phyloP scores from a whole-genome alignment of 2,329 filamentous ascomycete species.

The Phoma sp. region DNA sequence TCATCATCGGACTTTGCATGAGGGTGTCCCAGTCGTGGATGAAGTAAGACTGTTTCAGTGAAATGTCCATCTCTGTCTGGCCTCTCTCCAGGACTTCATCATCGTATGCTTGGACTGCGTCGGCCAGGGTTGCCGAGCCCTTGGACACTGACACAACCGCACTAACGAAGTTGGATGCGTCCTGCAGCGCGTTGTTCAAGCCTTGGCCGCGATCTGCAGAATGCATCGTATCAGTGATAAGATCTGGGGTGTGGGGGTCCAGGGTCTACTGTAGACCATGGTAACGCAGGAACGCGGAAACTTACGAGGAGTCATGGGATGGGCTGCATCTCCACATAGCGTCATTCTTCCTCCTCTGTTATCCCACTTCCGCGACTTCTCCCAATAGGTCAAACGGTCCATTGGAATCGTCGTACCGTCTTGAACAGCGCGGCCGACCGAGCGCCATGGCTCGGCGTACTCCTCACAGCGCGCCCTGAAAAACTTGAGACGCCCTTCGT shows the following conservation, averaged over 20 bases:
- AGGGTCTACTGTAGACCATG: constrained; percentile 9
- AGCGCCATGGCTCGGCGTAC: constrained; percentile 41
- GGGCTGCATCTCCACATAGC: constrained; percentile 47
- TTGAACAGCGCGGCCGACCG: constrained; percentile 31
- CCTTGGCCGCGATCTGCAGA: constrained; percentile 44
- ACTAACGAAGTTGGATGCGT: constrained; percentile 33
- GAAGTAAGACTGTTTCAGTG: constrained; percentile 54
- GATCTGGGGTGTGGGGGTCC: constrained; percentile 14
- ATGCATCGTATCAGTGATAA: constrained; percentile 12
- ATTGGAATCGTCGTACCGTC: constrained; percentile 32
- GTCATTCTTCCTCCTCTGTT: constrained; percentile 41
- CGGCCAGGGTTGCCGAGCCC: constrained; percentile 13
- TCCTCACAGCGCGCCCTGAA: constrained; percentile 31
- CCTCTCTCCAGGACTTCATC: constrained; percentile 51
- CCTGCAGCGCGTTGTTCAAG: constrained; percentile 45
- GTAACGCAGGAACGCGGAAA: constrained; percentile 17
- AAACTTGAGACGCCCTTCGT: constrained; percentile 24
- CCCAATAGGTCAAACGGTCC: constrained; percentile 43
- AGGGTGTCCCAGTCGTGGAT: constrained; percentile 51
- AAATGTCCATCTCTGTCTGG: constrained; percentile 53
- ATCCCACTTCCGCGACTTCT: constrained; percentile 38
- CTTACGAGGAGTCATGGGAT: constrained; percentile 47
- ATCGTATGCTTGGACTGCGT: constrained; percentile 38
- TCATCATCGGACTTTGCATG: constrained; percentile 37
- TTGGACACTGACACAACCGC: constrained; percentile 19